Conservation (phyloP, 2,329 filamentous ascomycete species). For the Aureobasidium sp. region DNA sequence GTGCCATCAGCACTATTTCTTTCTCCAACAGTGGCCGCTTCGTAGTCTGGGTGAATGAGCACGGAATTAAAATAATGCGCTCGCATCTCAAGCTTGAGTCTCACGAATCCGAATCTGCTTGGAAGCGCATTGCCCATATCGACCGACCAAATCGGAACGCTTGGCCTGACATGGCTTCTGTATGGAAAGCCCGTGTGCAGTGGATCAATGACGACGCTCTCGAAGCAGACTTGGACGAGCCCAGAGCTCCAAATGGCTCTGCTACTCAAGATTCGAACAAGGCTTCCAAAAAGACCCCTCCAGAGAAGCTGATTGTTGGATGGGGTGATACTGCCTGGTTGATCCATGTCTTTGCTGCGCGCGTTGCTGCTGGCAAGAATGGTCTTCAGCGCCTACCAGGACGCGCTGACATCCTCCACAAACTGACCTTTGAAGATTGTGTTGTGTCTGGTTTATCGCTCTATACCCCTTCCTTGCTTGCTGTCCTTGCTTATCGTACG, state of each 20-base stretch:
- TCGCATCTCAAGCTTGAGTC: constrained; percentile 74
- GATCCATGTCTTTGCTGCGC: constrained; percentile 76
- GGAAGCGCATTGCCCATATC: constrained; percentile 90
- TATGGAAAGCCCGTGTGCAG: constrained; percentile 87
- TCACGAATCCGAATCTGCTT: constrained; percentile 70
- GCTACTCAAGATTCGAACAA: constrained; percentile 15
- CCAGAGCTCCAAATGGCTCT: constrained; percentile 26
- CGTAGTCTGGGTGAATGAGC: constrained; percentile 91
- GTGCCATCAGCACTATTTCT: constrained; percentile 81
- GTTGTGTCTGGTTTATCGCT: constrained; percentile 95
- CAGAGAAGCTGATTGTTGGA: constrained; percentile 78
- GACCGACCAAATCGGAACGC: constrained; percentile 76
- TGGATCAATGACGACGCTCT: constrained; percentile 84
- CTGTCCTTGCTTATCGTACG: constrained; percentile 84
- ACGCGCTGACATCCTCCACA: constrained; percentile 82
- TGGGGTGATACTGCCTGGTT: constrained; percentile 98
- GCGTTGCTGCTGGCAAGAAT: constrained; percentile 49
- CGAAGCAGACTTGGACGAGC: constrained; percentile 59
- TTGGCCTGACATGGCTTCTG: constrained; percentile 94
- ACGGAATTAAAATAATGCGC: constrained; percentile 96
- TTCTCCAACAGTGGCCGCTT: constrained; percentile 93
- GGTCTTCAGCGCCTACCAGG: constrained; percentile 65
- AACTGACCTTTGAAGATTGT: constrained; percentile 84
- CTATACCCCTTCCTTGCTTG: constrained; percentile 84
- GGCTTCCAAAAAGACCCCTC: constrained; percentile 24